Evolutionary conservation across 2,329 filamentous ascomycete genomes (phyloP).

Genomic region (Fusarium drepaniforme): DNA sequence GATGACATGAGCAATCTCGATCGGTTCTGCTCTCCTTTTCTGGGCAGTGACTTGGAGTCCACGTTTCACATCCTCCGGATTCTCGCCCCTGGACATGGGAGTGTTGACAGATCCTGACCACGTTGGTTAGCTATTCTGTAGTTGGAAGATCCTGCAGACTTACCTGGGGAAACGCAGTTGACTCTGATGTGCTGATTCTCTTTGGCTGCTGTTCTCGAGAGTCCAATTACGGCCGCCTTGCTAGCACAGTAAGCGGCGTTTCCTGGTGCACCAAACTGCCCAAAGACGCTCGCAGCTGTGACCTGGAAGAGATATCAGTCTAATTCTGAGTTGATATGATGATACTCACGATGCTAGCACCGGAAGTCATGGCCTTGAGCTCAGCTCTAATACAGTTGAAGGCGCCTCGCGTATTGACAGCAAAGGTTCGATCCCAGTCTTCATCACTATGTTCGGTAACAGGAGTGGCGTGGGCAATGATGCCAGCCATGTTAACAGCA

Average conservation of each 20-base stretch:
- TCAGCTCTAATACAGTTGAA: conserved; percentile 65
- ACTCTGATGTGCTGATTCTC: conserved; percentile 35
- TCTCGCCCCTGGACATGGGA: conserved; percentile 28
- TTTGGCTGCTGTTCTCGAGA: conserved; percentile 46
- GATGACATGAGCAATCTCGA: conserved; percentile 31
- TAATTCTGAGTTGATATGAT: conserved; percentile 43
- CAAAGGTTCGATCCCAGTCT: conserved; percentile 56
- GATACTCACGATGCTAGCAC: conserved; percentile 32
- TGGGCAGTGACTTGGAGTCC: conserved; percentile 24
- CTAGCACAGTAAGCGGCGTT: conserved; percentile 47
- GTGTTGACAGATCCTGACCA: conserved; percentile 29
- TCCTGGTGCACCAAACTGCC: conserved; percentile 46
- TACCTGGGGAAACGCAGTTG: conserved; percentile 32
- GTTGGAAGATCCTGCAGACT: neutral
- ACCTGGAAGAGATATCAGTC: conserved; percentile 48
- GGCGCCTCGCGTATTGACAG: conserved; percentile 60
- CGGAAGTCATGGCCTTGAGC: conserved; percentile 51
- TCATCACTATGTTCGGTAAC: conserved; percentile 53
- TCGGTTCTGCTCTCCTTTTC: conserved; percentile 22
- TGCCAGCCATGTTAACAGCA: conserved; percentile 55
- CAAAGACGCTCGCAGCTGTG: conserved; percentile 48
- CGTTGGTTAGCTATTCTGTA: neutral
- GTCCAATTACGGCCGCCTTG: conserved; percentile 48
- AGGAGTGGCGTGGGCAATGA: conserved; percentile 14
- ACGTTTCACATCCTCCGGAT: conserved; percentile 18